Evolutionary conservation across 345 rosid genomes (phyloP).

Genomic region (Syzygium oleosum): DNA sequence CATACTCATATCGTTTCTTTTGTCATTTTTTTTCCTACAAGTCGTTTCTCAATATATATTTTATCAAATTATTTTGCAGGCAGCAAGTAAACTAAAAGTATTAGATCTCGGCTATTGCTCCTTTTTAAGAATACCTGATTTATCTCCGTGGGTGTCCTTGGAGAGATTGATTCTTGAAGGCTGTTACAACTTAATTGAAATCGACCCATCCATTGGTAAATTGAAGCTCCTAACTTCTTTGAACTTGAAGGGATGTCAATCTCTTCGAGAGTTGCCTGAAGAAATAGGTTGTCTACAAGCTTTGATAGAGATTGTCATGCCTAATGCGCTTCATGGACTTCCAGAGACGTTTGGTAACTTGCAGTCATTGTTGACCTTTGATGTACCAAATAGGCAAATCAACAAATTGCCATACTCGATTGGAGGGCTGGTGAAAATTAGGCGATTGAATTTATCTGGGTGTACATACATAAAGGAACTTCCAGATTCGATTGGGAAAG

Average conservation of each 20-base stretch:
- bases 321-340: no score
- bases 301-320: no score
- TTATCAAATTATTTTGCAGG: background rate
- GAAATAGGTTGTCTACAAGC: no score
- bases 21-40: background rate
- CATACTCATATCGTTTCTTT: background rate
- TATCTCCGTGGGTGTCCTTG: background rate
- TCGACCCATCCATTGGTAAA: background rate
- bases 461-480: no score
- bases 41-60: no score
- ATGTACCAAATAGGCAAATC: no score
- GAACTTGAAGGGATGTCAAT: no score
- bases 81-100: background rate
- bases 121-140: background rate
- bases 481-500: rapidly evolving
- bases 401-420: no score
- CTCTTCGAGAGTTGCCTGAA: no score
- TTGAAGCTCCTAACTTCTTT: no score
- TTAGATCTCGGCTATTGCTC: background rate
- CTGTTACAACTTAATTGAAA: background rate
- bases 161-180: background rate
- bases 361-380: no score
- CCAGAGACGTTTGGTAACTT: no score
- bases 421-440: background rate
- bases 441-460: rapidly evolving